Conservation (phyloP, 2,329 filamentous ascomycete genomes). For the Venturia nashicola region DNA sequence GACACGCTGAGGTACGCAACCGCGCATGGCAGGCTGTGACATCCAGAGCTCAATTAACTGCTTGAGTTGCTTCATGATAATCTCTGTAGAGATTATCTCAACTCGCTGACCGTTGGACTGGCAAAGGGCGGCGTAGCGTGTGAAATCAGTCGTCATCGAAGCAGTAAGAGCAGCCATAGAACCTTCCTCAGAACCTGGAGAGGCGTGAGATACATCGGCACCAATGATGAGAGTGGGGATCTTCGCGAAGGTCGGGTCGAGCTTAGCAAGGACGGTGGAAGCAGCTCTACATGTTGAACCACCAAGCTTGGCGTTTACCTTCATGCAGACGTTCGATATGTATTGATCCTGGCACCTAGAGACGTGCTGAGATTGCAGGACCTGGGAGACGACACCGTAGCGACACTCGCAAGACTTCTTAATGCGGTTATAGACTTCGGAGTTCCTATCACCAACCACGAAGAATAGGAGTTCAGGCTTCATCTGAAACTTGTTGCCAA, state of each 20-base stretch:
- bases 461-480: constrained; percentile 70
- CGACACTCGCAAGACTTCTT: constrained; percentile 85
- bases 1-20: constrained; percentile 55
- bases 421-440: constrained; percentile 64
- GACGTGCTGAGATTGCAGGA: constrained; percentile 62
- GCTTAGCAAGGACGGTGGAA: not conserved
- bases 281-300: constrained; percentile 52
- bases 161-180: constrained; percentile 84
- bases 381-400: constrained; percentile 72
- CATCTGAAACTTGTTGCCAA: constrained; percentile 30
- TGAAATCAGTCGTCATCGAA: constrained; percentile 57
- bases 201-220: constrained; percentile 77
- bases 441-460: constrained; percentile 59
- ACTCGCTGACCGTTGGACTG: constrained; percentile 73
- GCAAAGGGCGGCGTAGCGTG: constrained; percentile 66
- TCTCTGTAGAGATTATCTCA: constrained; percentile 62
- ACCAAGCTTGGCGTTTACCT: constrained; percentile 91
- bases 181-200: constrained; percentile 45
- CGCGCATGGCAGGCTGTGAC: constrained; percentile 30
- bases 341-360: constrained; percentile 65
- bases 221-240: constrained; percentile 72
- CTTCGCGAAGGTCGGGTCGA: constrained; percentile 5
- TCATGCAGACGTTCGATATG: constrained; percentile 89
- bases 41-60: constrained; percentile 56
- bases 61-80: constrained; percentile 53